These are phyloP conservation scores for Zizania latifolia DNA, from an alignment of 176 grass and related monocot species.

Conservation along the genomic window DNA sequence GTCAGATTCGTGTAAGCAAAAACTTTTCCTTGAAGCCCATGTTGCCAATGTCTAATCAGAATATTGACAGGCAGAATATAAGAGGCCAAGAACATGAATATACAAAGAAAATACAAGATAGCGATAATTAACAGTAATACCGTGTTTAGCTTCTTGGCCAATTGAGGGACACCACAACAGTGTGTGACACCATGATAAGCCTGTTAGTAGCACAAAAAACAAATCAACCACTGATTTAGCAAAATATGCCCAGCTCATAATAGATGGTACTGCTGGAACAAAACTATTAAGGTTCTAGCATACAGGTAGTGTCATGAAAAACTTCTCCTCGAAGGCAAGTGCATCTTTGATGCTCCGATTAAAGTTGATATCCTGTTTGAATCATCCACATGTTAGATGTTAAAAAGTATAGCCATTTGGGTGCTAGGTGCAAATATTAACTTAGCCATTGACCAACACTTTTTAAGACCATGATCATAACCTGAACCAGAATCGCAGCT, in stretches of 20 bases:
- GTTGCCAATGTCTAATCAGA: neutral
- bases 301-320: slow-evolving; percentile 85
- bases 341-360: slow-evolving; percentile 91
- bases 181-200: slow-evolving; percentile 87
- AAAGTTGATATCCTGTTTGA: slow-evolving; percentile 88
- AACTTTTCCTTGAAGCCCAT: neutral
- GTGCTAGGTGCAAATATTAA: neutral
- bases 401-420: neutral
- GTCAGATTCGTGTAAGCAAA: neutral
- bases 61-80: slow-evolving; percentile 14
- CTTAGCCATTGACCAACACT: neutral
- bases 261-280: slow-evolving; percentile 19
- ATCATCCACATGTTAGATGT: slow-evolving; percentile 13
- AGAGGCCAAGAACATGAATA: neutral
- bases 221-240: slow-evolving; percentile 3
- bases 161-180: slow-evolving; percentile 86
- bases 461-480: neutral
- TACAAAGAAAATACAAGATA: slow-evolving; percentile 15
- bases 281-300: slow-evolving; percentile 20
- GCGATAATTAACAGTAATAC: slow-evolving; percentile 30
- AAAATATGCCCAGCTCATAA: neutral
- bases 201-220: slow-evolving; percentile 37
- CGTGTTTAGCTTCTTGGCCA: slow-evolving; percentile 94
- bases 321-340: slow-evolving; percentile 76
- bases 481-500: neutral